Base-by-base conservation (phyloP, 2,329 filamentous ascomycete species). In the Talaromyces sp. region DNA sequence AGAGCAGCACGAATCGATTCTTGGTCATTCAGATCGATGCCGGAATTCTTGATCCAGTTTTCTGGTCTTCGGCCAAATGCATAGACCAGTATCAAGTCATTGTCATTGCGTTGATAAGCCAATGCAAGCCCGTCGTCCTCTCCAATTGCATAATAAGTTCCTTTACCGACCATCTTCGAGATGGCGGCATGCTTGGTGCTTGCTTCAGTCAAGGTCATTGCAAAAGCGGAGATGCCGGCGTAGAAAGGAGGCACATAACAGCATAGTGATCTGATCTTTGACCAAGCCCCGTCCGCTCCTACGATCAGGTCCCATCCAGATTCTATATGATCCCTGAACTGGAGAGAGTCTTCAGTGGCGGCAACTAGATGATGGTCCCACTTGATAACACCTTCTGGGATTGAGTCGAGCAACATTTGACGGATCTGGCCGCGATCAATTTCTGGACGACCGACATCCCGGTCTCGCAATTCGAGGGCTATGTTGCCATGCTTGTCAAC, bases 271-370 rank as follows among this genome's bases (percentile, higher is more conserved):
- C 73, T 71, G 51, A 73, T 69, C 19, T 71, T 69, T 43, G 69
- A 72, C 70, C 73, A 72, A 7, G 69, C 70, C 5, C 74, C 73
- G 40, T 75, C 73, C 1, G 73, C 71, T 1, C 73, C 73, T 13
- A 75, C 70, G 2, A 74, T 64, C 22, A 74, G 63, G 45, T 73
- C 70, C 38, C 72, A 72, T 2, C 68, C 68, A n/a, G 51, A 45
- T 45, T 71, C 67, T 2, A 45, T 65, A 17, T 59, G 60, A n/a
- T 51, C 40, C 11, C 51, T 53, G 36, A 68, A 68, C 13, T 58
- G 31, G 8, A 66, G 58, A 22, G 64, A 65, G 13, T 67, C 65
- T 10, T 72, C 69, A 22, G 58, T 63, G 19, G 70, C 70, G 7
- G 64, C 51, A 2, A 54, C 59, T n/a, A 76, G 36, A n/a, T 69